phyloP scores from a whole-genome alignment of 2,329 filamentous ascomycete genomes.

The Remersonia thermophila region DNA sequence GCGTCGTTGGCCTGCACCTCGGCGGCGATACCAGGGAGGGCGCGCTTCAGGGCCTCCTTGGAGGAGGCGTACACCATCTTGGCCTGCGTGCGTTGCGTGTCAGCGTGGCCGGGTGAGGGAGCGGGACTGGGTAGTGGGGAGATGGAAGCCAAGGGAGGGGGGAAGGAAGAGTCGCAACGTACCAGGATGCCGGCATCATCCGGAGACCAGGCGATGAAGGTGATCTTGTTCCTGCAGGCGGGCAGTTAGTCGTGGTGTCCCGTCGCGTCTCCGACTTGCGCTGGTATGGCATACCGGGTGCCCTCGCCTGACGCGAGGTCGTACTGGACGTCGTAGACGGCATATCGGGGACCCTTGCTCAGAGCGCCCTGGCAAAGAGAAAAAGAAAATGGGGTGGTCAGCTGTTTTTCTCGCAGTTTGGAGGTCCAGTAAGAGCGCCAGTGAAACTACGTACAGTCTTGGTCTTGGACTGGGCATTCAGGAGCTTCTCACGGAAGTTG shows the following conservation, averaged over 20 bases:
- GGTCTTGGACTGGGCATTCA: conserved; percentile 61
- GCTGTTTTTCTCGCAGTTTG: too few species aligned
- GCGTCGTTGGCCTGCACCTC: conserved; percentile 77
- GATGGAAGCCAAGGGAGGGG: background rate
- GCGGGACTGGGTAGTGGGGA: background rate
- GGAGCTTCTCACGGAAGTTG: conserved; percentile 62
- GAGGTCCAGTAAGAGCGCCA: too few species aligned
- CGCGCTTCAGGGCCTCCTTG: conserved; percentile 73
- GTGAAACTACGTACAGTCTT: conserved; percentile 38
- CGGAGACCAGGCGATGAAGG: conserved; percentile 68
- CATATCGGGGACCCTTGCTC: conserved; percentile 63
- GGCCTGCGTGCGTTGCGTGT: conserved; percentile 38
- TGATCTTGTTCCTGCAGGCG: conserved; percentile 55
- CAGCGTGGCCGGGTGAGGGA: conserved; percentile 1
- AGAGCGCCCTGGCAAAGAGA: conserved; percentile 34
- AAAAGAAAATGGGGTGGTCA: background rate
- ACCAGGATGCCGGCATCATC: conserved; percentile 73
- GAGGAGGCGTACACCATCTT: conserved; percentile 88
- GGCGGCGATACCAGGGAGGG: conserved; percentile 60
- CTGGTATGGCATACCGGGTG: conserved; percentile 49
- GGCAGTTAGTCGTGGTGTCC: background rate
- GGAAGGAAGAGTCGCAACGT: conserved; percentile 23
- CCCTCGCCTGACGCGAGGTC: conserved; percentile 60
- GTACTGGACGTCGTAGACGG: conserved; percentile 78
- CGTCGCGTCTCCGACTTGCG: too few species aligned